A percentile compares a stretch with the other conserved stretches of the same genome.
Conservation (phyloP, 805 yeast species). For the Candida koratica region DNA sequence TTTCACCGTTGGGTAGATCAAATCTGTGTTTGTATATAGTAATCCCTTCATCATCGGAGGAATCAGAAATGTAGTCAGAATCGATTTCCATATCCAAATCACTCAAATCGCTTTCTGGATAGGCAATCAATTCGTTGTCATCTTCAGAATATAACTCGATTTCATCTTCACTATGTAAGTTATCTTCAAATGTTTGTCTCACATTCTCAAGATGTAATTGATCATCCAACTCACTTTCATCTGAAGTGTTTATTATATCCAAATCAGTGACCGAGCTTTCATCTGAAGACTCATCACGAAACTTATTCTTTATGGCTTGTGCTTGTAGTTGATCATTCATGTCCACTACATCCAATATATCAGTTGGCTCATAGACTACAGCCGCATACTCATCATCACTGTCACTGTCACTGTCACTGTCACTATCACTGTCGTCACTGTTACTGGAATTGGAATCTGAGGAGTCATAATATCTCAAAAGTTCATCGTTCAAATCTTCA, state of each 20-base stretch:
- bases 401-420: constrained; percentile 7
- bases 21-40: constrained; percentile 41
- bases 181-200: constrained; percentile 34
- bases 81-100: constrained; percentile 21
- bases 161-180: constrained; percentile 28
- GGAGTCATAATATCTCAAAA: constrained; percentile 24
- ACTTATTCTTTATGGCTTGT: constrained; percentile 19
- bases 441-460: constrained; percentile 5
- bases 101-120: constrained; percentile 29
- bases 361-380: constrained; percentile 25
- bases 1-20: constrained; percentile 33
- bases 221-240: constrained; percentile 26
- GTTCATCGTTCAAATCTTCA: constrained; percentile 29
- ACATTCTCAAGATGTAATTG: constrained; percentile 35
- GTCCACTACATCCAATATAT: constrained; percentile 32
- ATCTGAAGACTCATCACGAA: constrained; percentile 17
- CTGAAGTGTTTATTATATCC: constrained; percentile 27
- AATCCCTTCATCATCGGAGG: constrained; percentile 39
- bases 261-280: constrained; percentile 20
- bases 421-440: constrained; percentile 3
- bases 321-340: constrained; percentile 38
- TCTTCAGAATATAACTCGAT: constrained; percentile 22
- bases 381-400: constrained; percentile 14
- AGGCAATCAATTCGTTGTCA: constrained; percentile 18
- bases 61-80: constrained; percentile 20